phyloP scores from a whole-genome alignment of 2,329 filamentous ascomycete species.

The Pezicula radicicola region DNA sequence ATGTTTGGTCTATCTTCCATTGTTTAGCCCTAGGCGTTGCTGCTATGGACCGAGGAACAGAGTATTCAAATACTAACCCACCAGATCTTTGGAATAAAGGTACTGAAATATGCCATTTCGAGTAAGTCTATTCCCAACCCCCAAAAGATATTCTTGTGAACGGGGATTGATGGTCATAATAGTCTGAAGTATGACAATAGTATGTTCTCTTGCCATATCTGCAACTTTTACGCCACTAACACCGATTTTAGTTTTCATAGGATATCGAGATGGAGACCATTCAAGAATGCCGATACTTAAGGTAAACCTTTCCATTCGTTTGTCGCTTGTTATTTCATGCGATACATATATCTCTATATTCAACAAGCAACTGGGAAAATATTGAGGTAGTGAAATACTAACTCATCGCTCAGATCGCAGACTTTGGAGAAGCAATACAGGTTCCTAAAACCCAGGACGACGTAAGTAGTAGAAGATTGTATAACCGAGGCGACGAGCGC shows the following conservation, averaged over 20 bases:
- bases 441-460: background rate
- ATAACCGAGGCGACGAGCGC: background rate
- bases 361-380: too few species aligned
- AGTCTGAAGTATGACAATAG: background rate
- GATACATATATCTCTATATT: too few species aligned
- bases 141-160: too few species aligned
- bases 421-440: background rate
- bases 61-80: background rate
- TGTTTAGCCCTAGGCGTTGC: background rate
- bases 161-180: background rate
- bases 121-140: background rate
- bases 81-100: background rate
- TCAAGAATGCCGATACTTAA: background rate
- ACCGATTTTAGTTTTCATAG: background rate
- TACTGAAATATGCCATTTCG: background rate
- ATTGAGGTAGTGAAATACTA: too few species aligned
- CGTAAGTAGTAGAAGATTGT: too few species aligned
- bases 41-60: background rate
- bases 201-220: background rate
- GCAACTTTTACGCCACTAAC: background rate
- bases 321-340: too few species aligned
- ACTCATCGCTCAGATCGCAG: background rate
- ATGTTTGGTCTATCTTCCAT: background rate
- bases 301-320: too few species aligned
- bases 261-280: background rate